A percentile compares a stretch with the other conserved stretches of the same genome.
These are phyloP conservation scores for Scleroderma citrinum DNA, from an alignment of 768 basidiomycete genomes.

Conservation along the genomic window DNA sequence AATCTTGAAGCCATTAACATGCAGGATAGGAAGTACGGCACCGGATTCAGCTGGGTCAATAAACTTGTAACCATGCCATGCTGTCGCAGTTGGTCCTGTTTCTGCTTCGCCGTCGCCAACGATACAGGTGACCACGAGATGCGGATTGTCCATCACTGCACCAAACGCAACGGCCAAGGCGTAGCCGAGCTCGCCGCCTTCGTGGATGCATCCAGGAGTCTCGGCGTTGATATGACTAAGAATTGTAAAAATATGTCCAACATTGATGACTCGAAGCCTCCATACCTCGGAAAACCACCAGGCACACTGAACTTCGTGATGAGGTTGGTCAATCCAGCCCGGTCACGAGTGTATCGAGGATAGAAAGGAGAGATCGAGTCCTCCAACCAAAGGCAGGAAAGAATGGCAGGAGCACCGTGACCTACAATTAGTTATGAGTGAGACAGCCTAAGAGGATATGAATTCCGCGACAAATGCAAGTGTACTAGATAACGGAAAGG, in stretches of 20 bases:
- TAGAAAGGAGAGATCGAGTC: slow-evolving; percentile 58
- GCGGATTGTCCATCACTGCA: slow-evolving; percentile 86
- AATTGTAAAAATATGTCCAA: background rate
- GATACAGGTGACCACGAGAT: slow-evolving; percentile 74
- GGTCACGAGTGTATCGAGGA: slow-evolving; percentile 52
- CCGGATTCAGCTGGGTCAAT: slow-evolving; percentile 87
- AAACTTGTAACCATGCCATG: slow-evolving; percentile 87
- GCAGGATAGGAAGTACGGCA: slow-evolving; percentile 86
- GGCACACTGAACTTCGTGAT: slow-evolving; percentile 74
- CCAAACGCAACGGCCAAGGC: slow-evolving; percentile 84
- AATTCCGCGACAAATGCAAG: no score
- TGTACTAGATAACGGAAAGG: no score
- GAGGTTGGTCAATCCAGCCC: slow-evolving; percentile 56
- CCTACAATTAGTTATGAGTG: slow-evolving; percentile 29
- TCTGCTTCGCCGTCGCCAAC: slow-evolving; percentile 90
- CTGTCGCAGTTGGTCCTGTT: slow-evolving; percentile 70
- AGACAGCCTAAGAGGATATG: background rate
- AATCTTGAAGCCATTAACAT: slow-evolving; percentile 87
- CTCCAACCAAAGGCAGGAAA: slow-evolving; percentile 86
- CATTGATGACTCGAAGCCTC: background rate
- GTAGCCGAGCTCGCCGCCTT: slow-evolving; percentile 89
- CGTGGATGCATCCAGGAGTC: slow-evolving; percentile 87
- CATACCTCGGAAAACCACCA: slow-evolving; percentile 73
- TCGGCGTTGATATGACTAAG: slow-evolving; percentile 69
- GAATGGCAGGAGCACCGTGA: slow-evolving; percentile 82